Evolutionary conservation across 1,139 yeast species (phyloP).

Genomic region (Blastobotrys arbuscula): DNA sequence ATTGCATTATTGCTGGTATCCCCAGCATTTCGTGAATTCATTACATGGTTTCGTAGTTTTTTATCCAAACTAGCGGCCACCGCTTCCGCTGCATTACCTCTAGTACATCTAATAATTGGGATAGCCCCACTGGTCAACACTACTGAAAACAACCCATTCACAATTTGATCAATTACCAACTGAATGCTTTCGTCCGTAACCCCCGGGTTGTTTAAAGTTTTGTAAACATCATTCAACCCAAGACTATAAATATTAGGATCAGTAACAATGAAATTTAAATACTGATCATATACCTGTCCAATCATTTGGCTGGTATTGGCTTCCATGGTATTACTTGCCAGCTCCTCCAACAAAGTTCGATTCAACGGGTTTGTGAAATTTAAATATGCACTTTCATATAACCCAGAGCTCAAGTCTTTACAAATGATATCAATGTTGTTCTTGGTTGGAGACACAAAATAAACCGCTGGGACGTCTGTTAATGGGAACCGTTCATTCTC

Average conservation of each 20-base stretch:
- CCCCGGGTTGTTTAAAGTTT: conserved; percentile 60
- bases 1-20: conserved; percentile 15
- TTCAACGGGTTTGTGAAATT: conserved; percentile 79
- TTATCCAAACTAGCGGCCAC: conserved; percentile 83
- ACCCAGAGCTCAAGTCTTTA: conserved; percentile 64
- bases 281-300: conserved; percentile 89
- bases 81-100: conserved; percentile 93
- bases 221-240: conserved; percentile 61
- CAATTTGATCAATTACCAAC: conserved; percentile 58
- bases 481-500: conserved; percentile 65
- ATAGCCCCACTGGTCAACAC: conserved; percentile 71
- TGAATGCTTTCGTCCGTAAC: conserved; percentile 75
- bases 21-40: conserved; percentile 47
- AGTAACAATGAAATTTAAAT: conserved; percentile 82
- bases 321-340: conserved; percentile 75
- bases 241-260: conserved; percentile 87
- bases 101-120: conserved; percentile 86
- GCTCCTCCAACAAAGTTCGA: conserved; percentile 76
- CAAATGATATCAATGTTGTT: conserved; percentile 66
- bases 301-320: conserved; percentile 62
- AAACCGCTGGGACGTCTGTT: conserved; percentile 91
- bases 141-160: conserved; percentile 74
- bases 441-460: conserved; percentile 81
- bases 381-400: conserved; percentile 72
- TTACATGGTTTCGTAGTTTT: conserved; percentile 74